Evolutionary conservation across 805 yeast species (phyloP), one percentile per base, ranked within the genome.

Genomic region (Candida ulmi): DNA sequence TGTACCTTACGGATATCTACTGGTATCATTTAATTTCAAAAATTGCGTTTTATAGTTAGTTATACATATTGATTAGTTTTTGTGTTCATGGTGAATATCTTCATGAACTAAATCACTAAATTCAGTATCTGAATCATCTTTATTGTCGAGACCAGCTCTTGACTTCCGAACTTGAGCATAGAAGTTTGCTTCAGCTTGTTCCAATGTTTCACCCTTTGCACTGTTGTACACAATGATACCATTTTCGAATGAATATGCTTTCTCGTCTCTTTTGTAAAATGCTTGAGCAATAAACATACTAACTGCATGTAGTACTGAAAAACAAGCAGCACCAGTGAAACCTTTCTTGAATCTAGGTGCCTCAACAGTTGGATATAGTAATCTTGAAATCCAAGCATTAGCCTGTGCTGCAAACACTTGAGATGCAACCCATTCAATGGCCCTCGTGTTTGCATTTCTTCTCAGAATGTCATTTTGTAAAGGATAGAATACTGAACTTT

Each of bases 401-500:
- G 76, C 65, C 6, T 72, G 63, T 51, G 74, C 77, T 5, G 80
- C 77, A 35, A 74, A 48, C 29, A 59, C 52, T 52, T 74, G 74
- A 70, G 72, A 68, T 19, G 65, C 47, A 16, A 74, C 72, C 46
- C 75, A 61, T 30, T 69, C 65, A 27, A 74, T 68, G 5, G 79
- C 69, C 45, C 80, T 61, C 37, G 70, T 66, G 43, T 74, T 69
- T 5, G 73, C 67, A 46, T 76, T 77, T 35, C 69, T 23, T 66
- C 81, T 64, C 40, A 77, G 69, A 28, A 76, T 73, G 54, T 76
- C 81, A 46, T 72, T 72, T 40, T 70, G 70, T 77, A 80, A 74
- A 13, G 77, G 66, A 51, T 75, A 77, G n/a, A 74, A 56, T 1
- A 72, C 76, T 0, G 81, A 76, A 1, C 81, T 78, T 71, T 71